These are phyloP conservation scores for Rhodotorula sp. DNA, from an alignment of 1,284 basidiomycete species.

Conservation along the genomic window DNA sequence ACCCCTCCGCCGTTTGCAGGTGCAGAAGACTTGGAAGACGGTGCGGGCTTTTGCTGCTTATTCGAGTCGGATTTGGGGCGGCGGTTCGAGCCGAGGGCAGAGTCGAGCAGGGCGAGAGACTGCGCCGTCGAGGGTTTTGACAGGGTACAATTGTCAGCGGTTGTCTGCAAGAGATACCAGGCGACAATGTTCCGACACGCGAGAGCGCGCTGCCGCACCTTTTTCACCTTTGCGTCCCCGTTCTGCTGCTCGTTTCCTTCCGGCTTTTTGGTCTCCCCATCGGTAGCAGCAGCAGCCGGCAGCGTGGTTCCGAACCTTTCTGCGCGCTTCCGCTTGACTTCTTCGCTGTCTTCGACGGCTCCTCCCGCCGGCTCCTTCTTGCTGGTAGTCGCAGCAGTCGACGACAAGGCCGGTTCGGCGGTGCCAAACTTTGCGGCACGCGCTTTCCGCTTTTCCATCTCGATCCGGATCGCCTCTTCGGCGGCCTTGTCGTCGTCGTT, in stretches of 20 bases:
- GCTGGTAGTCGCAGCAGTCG: neutral
- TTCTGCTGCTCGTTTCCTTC: neutral
- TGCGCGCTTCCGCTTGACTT: constrained; percentile 48
- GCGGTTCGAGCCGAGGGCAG: constrained; percentile 24
- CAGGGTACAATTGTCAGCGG: neutral
- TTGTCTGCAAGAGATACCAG: neutral
- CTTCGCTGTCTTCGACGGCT: neutral
- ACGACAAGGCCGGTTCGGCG: neutral
- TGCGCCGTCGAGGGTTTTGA: neutral
- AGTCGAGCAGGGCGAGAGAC: constrained; percentile 30
- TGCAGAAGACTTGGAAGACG: constrained; percentile 7
- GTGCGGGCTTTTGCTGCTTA: neutral
- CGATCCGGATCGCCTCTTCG: neutral
- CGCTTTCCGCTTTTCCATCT: neutral
- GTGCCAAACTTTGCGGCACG: neutral
- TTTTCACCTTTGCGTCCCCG: constrained; percentile 16
- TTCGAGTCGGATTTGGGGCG: constrained; percentile 8
- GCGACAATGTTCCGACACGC: neutral
- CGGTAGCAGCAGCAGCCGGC: neutral
- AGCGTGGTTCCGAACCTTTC: constrained; percentile 47
- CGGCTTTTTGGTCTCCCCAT: constrained; percentile 1
- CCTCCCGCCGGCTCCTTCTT: neutral
- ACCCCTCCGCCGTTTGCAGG: constrained; percentile 4
- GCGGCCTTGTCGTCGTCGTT: neutral
- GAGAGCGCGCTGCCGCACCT: constrained; percentile 16